Evolutionary conservation across 257 asterid species (phyloP), one percentile per base, ranked within the genome.

Genomic region (Striga asiatica): DNA sequence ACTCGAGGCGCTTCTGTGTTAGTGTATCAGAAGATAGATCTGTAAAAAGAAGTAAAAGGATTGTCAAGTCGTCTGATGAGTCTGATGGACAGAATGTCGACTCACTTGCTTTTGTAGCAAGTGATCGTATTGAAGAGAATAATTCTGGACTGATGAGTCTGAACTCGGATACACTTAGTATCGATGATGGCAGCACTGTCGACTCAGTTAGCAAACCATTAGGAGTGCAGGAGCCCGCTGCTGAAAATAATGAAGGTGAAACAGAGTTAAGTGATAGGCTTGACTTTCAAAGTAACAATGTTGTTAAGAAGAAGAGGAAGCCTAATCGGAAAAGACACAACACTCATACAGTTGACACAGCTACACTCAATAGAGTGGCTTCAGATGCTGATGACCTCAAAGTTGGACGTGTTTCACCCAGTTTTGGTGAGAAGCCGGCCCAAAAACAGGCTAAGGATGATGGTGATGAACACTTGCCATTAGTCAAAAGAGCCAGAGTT

Each of bases 391-490:
- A 74, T 46, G 24, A 53, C 46, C 51, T 29, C 18, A 83, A 74
- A 62, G 52, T 54, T 58, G 78, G 55, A 31, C 66, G 56, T 42
- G 57, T 51, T 50, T 62, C 73, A 38, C 76, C 70, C 17, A 41
- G 67, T 58, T 66, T 71, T 61, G 66, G 45, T 32, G 82, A 75
- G 48, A 66, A 65, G 58, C 31, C 57, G 9, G 52, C 62, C 25
- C 79, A 70, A 32, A 75, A 50, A 49, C 45, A 27, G 58, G 59
- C 61, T 21, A 86, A 75, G 62, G 95, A 84, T 66, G 76, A 80
- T 59, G 96, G 96, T 56, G 98, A 91, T 65, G 94, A 80, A 70
- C 96, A 91, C 70, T 69, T 91, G 45, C 98, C 98, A 14, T 69
- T 87, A 66, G 74, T 80, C 62, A 91, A 91, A 74, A 77, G 98